Base-by-base conservation (phyloP, 2,329 filamentous ascomycete species). In the Fusarium ramigenum region DNA sequence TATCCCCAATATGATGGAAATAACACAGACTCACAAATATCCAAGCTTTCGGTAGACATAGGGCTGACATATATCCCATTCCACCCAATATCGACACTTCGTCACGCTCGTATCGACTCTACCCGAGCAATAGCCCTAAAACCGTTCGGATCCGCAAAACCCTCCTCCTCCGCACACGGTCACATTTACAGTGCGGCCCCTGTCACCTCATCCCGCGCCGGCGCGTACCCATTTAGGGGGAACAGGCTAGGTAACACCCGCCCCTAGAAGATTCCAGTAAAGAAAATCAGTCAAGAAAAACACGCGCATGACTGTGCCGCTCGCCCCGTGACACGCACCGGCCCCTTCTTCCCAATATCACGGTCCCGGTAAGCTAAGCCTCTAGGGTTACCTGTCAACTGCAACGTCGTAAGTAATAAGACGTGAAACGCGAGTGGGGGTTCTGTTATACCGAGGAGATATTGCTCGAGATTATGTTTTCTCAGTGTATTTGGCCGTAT, bases 251-350 rank as follows among this genome's bases (percentile, higher is more conserved):
- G 54, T 28, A 49, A 25, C 40, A 58, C 40, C 54, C 54, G 54
- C 30, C 54, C 54, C 54, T 58, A 58, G 54, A 58, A 49, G 40
- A n/a, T 58, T 58, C 54, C 54, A 58, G 40, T 47, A 47, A 57
- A 18, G 36, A 32, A 25, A 23, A 34, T 5, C 9, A 47, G 39
- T 43, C 8, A 5, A 28, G 21, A 25, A 21, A 21, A 25, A 34
- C 23, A 36, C 54, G 54, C 54, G 40, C 42, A 34, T 53, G 39
- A 19, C 40, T 58, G 40, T 58, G 30, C 54, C 54, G 40, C 54
- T 47, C 23, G 43, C 54, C 54, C 54, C 40, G 54, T 49, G 54
- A 21, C 40, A 49, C 36, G 54, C 23, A 21, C 30, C 19, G 43
- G n/a, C 37, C 40, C n/a, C 44, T 47, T 36, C 39, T 34, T 49